Percentiles rank a stretch among this genome's conserved stretches.
phyloP scores from a whole-genome alignment of 2,329 filamentous ascomycete species.

The Cryoendolithus antarcticus region DNA sequence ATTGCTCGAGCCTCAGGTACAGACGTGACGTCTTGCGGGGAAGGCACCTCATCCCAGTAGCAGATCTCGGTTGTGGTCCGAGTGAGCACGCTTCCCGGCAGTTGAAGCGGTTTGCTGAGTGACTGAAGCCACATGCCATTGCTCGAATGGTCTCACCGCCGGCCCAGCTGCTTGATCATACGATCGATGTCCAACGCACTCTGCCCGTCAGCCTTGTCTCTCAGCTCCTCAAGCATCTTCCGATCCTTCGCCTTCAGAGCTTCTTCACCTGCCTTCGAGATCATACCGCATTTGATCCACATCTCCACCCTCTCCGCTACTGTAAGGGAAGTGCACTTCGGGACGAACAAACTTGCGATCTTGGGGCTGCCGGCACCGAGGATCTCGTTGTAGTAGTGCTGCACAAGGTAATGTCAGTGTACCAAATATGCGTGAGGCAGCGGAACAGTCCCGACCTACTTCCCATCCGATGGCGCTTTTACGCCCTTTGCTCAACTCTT shows the following conservation, averaged over 20 bases:
- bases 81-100: too few relatives aligned
- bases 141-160: too few relatives aligned
- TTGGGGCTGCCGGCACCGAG: conserved; percentile 82
- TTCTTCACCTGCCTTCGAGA: conserved; percentile 81
- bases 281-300: conserved; percentile 93
- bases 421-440: neutral
- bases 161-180: conserved; percentile 43
- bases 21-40: too few relatives aligned
- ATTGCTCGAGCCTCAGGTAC: too few relatives aligned
- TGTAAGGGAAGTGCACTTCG: conserved; percentile 67
- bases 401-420: conserved; percentile 5
- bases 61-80: too few relatives aligned
- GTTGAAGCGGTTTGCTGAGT: too few relatives aligned
- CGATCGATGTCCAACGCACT: conserved; percentile 72
- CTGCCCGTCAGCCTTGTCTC: conserved; percentile 58
- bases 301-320: conserved; percentile 65
- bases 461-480: conserved; percentile 96
- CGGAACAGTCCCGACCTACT: conserved; percentile 38
- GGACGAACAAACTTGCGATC: conserved; percentile 69
- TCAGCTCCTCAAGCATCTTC: conserved; percentile 59
- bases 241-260: conserved; percentile 71
- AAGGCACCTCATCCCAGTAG: too few relatives aligned
- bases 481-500: conserved; percentile 64
- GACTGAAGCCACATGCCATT: too few relatives aligned
- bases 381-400: conserved; percentile 86